A percentile compares a stretch with the other conserved stretches of the same genome.
Evolutionary conservation across 257 asterid genomes (phyloP).

Genomic region (Jacaranda mimosifolia): DNA sequence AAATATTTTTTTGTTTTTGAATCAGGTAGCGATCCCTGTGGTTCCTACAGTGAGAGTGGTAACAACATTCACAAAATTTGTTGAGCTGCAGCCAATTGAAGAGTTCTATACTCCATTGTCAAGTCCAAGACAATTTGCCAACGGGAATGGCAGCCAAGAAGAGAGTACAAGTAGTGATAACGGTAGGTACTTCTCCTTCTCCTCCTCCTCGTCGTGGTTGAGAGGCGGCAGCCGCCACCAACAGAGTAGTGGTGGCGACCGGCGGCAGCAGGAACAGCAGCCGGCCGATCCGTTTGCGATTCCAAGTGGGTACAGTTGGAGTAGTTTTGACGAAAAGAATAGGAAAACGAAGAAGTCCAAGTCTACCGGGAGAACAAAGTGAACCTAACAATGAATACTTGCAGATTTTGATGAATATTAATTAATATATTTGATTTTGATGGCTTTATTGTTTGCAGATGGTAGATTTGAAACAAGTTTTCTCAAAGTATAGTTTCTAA

Average conservation of each 20-base stretch:
- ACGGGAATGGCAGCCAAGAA: conserved; percentile 32
- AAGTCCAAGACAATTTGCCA: conserved; percentile 66
- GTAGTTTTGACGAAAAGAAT: conserved; percentile 68
- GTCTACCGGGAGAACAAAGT: conserved; percentile 64
- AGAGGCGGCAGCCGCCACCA: conserved; percentile 47
- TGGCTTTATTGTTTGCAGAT: conserved; percentile 10
- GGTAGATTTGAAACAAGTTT: conserved; percentile 25
- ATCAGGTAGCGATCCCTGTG: conserved; percentile 95
- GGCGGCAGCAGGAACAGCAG: conserved; percentile 36
- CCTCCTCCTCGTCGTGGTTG: conserved; percentile 60
- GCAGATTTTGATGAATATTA: background rate
- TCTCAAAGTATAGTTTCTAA: background rate
- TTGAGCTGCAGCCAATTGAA: conserved; percentile 75
- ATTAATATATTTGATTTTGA: background rate
- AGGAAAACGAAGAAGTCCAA: conserved; percentile 68
- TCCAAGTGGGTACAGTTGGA: conserved; percentile 77
- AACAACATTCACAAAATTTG: conserved; percentile 87
- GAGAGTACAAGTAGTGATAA: conserved; percentile 38
- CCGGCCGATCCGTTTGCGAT: conserved; percentile 72
- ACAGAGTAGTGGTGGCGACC: conserved; percentile 28
- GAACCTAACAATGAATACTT: conserved; percentile 19
- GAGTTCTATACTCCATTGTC: conserved; percentile 83
- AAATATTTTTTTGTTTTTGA: conserved; percentile 4
- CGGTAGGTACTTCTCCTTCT: conserved; percentile 46
- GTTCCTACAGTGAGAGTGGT: conserved; percentile 96